Percentiles rank a stretch among this genome's conserved stretches.
Evolutionary conservation across 495 filamentous ascomycete species (phyloP).

Genomic region (Talaromyces borbonicus): DNA sequence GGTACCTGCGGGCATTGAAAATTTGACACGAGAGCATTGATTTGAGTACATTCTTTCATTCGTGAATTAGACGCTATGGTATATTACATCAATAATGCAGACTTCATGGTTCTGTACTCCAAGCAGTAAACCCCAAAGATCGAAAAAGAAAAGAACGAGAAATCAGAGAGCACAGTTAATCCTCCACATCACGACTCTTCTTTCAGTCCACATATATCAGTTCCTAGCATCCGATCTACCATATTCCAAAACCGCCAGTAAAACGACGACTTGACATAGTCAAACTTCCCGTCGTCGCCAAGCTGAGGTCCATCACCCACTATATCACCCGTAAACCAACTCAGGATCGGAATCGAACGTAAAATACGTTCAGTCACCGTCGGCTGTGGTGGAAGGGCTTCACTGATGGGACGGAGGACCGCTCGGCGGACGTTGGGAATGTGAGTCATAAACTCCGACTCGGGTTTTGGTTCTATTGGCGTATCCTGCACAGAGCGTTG

Average conservation of each 20-base stretch:
- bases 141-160: not conserved
- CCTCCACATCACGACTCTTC: constrained; percentile 32
- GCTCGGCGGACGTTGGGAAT: constrained; percentile 44
- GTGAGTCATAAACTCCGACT: constrained; percentile 41
- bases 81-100: no score
- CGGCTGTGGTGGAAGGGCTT: constrained; percentile 57
- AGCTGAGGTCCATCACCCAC: constrained; percentile 71
- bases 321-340: constrained; percentile 66
- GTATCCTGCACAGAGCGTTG: constrained; percentile 19
- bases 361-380: constrained; percentile 51
- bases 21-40: no score
- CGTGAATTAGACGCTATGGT: no score
- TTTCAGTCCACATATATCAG: constrained; percentile 42
- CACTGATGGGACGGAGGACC: constrained; percentile 35
- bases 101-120: no score
- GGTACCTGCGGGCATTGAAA: no score
- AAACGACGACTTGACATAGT: constrained; percentile 59
- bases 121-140: no score
- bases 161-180: no score
- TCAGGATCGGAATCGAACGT: constrained; percentile 51
- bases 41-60: no score
- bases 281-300: constrained; percentile 70
- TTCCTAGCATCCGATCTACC: constrained; percentile 34
- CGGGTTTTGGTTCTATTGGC: constrained; percentile 20
- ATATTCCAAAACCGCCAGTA: constrained; percentile 62